Base-by-base conservation (phyloP, 495 filamentous ascomycete genomes). In the Pyrenula aspistea region DNA sequence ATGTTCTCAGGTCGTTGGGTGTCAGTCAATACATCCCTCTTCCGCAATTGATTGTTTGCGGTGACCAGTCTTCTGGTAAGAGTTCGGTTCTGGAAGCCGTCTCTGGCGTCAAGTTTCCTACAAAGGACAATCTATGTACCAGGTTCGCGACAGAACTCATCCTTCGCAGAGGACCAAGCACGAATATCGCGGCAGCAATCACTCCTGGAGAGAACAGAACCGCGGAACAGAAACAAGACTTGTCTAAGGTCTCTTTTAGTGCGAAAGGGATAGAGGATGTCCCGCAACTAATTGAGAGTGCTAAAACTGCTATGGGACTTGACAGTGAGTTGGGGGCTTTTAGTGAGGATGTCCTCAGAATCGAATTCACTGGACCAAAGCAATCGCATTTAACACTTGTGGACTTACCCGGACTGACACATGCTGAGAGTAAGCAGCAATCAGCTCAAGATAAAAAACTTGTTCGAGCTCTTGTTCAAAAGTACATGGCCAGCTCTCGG, bases 61-160 rank as follows among this genome's bases (percentile, higher is more conserved):
- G 83, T 2, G 77, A 83, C 65, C 80, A 85, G 56, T 83, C 77
- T 1, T 71, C 71, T 15, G 83, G 82, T 3, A 85, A 84, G 59
- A 83, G 80, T 65, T 86, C 84, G 0, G 80, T 86, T 2, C 72
- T 87, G 0, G 84, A 87, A 59, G 81, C 82, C 2, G 77, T 88
- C 21, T 83, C 83, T 2, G 79, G 79, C 25, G 74, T 87, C 19
- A 67, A 75, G 2, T 86, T 88, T 59, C 80, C 80, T 0, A 66
- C 64, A 0, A 73, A 73, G 24, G 73, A 74, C 55, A 77, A 64
- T 50, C 65, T 83, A 0, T 81, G 78, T 59, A 83, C 81, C 1
- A 64, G 78, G 25, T 84, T 83, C 59, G 73, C 80, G 10, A 84
- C 76, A 1, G 78, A 84, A 57, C 56, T 85, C 10, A 65, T 84